Conservation (phyloP, 306 rosid species). For the Luffa aegyptiaca region DNA sequence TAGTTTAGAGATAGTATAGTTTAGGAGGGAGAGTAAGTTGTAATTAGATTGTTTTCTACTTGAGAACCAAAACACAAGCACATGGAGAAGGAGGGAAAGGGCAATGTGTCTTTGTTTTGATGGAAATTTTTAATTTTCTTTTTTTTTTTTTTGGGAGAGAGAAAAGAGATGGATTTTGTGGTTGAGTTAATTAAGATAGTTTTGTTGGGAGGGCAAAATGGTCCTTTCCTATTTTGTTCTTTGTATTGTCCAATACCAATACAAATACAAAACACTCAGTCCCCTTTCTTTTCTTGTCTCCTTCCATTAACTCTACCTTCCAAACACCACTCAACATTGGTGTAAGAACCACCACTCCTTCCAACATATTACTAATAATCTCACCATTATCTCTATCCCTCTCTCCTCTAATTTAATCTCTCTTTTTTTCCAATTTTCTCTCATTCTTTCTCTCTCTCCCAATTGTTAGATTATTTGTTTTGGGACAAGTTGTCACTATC, state of each 20-base stretch:
- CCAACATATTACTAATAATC: too few relatives aligned
- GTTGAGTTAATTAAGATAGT: background rate
- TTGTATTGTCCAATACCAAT: constrained; percentile 29
- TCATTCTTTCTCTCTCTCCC: too few relatives aligned
- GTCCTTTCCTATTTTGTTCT: constrained; percentile 45
- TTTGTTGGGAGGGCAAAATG: constrained; percentile 34
- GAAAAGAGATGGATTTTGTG: background rate
- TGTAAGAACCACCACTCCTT: too few relatives aligned
- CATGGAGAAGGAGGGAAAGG: constrained; percentile 36
- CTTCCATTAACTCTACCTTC: constrained; percentile 1
- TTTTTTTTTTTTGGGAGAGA: too few relatives aligned
- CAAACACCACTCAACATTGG: constrained; percentile 4
- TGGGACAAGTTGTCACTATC: constrained; percentile 22
- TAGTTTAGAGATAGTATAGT: background rate
- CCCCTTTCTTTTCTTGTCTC: constrained; percentile 12
- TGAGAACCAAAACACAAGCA: constrained; percentile 58
- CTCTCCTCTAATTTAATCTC: too few relatives aligned
- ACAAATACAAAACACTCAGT: too few relatives aligned
- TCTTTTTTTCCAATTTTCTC: too few relatives aligned
- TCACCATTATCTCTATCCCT: too few relatives aligned
- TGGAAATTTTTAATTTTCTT: background rate
- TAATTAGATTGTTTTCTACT: constrained; percentile 56
- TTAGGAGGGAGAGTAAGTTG: constrained; percentile 10
- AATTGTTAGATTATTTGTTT: background rate
- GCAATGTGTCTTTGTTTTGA: background rate